Evolutionary conservation across 129 eudicot species (phyloP), one percentile per base, ranked within the genome.

Genomic region (Artemisia argyi): DNA sequence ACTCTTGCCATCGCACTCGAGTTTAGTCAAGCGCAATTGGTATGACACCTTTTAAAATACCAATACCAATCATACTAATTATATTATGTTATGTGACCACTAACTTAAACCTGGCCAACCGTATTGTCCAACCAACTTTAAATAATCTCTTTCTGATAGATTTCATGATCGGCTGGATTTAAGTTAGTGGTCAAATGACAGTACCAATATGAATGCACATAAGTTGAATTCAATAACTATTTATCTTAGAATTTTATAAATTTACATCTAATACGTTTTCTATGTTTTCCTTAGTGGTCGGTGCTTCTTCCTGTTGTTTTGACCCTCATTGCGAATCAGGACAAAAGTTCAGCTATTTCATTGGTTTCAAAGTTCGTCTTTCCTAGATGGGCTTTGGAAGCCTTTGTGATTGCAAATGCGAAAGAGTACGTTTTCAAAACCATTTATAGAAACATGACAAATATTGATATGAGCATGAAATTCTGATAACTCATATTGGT

Each of bases 251-350:
- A 17, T 32, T 30, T 30, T 46, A 35, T 58, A 13, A 11, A 17
- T 64, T 39, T 9, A 9, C 42, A 51, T 54, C 68, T 69, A 39
- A 73, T 35, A 5, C 14, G 44, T 14, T 52, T 5, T 18, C 3
- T 58, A 28, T 6, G 14, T 17, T 26, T 5, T 64, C 65, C 63
- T 72, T 84, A 95, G 99, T 88, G 96, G 97, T 88, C 90, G 39
- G 99, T 95, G 71, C 94, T 95, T 39, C 85, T 95, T 73, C 99
- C 99, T 14, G 99, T 95, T 44, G 99, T 95, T 61, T 81, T 95
- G 85, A 90, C 97, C 20, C 96, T 95, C 56, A 76, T 95, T 11
- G 81, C 96, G 53, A 90, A 78, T 68, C 94, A 88, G 64, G 89
- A 81, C 18, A 91, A 81, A 76, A 87, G 75, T 35, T 78, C 73